These are phyloP conservation scores for Chloroidium sp. DNA, from an alignment of 163 green algal species.

Conservation along the genomic window DNA sequence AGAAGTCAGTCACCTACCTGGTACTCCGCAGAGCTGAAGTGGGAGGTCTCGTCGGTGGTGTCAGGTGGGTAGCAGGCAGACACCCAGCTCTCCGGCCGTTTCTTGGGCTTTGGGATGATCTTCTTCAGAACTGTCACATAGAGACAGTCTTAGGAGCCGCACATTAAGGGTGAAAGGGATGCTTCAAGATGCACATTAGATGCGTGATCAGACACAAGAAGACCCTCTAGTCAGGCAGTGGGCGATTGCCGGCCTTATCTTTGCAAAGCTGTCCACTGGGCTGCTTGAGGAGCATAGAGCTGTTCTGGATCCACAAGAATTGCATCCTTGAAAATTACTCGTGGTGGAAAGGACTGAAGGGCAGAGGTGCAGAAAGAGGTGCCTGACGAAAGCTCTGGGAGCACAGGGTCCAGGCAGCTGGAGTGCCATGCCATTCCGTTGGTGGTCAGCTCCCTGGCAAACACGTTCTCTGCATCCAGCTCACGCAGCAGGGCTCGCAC, in stretches of 20 bases:
- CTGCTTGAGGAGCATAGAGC: not conserved
- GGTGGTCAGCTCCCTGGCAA: constrained; percentile 6
- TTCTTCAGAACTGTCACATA: not conserved
- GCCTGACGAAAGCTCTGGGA: not conserved
- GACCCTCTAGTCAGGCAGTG: too few relatives aligned
- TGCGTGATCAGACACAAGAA: not conserved
- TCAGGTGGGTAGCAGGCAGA: constrained; percentile 6
- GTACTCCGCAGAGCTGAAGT: constrained; percentile 5
- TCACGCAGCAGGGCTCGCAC: constrained; percentile 1
- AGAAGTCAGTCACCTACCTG: not conserved
- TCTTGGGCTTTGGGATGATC: constrained; percentile 1
- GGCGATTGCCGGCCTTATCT: not conserved
- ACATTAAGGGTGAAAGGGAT: not conserved
- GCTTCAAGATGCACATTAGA: not conserved
- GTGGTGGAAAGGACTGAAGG: not conserved
- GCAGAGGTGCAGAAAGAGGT: not conserved
- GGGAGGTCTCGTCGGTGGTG: not conserved
- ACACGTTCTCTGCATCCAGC: constrained; percentile 10
- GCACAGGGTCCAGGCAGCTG: constrained; percentile 1
- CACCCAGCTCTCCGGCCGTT: constrained; percentile 3
- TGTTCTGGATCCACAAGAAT: too few relatives aligned
- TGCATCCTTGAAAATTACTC: not conserved
- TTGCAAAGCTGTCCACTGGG: not conserved
- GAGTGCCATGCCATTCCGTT: constrained; percentile 9
- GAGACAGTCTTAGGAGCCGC: not conserved